Evolutionary conservation across 2,329 filamentous ascomycete species (phyloP).

Genomic region (Aspergillus flavus): DNA sequence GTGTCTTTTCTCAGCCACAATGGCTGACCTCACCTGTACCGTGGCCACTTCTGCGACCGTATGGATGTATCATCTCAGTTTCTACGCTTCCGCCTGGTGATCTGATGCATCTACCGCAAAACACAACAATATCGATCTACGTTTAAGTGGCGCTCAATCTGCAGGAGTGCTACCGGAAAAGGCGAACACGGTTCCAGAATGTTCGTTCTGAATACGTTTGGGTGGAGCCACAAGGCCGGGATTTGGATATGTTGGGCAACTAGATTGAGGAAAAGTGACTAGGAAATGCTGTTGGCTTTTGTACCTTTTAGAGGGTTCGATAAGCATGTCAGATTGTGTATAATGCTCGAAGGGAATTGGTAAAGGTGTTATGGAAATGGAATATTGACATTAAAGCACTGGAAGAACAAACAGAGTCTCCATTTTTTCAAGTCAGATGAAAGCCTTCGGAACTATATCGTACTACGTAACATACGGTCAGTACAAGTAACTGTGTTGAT

Average conservation of each 20-base stretch:
- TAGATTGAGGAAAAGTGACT: slow-evolving; percentile 50
- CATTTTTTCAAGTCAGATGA: neutral
- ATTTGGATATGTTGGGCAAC: slow-evolving; percentile 47
- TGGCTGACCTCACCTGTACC: slow-evolving; percentile 6
- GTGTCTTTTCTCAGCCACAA: neutral
- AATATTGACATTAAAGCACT: neutral
- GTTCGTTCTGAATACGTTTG: slow-evolving; percentile 51
- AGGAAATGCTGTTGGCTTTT: slow-evolving; percentile 44
- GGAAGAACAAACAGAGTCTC: neutral
- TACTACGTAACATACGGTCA: neutral
- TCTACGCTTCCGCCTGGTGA: slow-evolving; percentile 39
- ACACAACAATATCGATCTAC: slow-evolving; percentile 3
- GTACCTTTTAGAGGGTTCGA: slow-evolving; percentile 48
- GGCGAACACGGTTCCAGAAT: slow-evolving; percentile 9
- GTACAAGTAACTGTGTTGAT: neutral
- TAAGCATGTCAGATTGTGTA: slow-evolving; percentile 45
- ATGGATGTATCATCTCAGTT: slow-evolving; percentile 40
- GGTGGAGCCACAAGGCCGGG: slow-evolving; percentile 40
- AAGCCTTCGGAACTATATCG: neutral
- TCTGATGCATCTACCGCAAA: slow-evolving; percentile 22
- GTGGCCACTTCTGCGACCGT: slow-evolving; percentile 50
- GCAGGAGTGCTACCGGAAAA: slow-evolving; percentile 45
- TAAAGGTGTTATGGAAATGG: slow-evolving; percentile 39
- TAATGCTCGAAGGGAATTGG: slow-evolving; percentile 49
- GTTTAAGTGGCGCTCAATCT: slow-evolving; percentile 32